Evolutionary conservation across 2,329 filamentous ascomycete genomes (phyloP).

Genomic region (Diaporthe longicolla): DNA sequence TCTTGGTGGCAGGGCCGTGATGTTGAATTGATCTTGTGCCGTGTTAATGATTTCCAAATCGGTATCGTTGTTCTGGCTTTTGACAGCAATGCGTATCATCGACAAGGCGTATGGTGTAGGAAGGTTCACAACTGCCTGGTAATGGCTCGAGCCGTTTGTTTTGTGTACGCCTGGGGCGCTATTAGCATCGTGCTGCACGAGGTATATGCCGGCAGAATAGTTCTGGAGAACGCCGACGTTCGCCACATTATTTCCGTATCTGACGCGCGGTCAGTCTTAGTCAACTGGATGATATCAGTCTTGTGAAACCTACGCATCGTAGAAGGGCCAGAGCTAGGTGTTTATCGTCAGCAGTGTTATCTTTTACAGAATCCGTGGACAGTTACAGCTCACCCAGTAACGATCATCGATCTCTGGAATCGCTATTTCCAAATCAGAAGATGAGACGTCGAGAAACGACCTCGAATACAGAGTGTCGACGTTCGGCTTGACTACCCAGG

Average conservation of each 20-base stretch:
- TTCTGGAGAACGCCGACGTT: slow-evolving; percentile 46
- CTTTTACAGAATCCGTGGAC: no score
- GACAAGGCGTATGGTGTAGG: slow-evolving; percentile 39
- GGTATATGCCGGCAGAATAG: slow-evolving; percentile 46
- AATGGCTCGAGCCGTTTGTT: slow-evolving; percentile 5
- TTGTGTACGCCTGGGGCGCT: slow-evolving; percentile 32
- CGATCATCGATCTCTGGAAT: slow-evolving; percentile 47
- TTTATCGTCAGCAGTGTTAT: not conserved
- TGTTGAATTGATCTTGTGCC: slow-evolving; percentile 12
- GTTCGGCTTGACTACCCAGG: slow-evolving; percentile 46
- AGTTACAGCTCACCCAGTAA: slow-evolving; percentile 43
- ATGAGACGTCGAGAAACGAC: slow-evolving; percentile 47
- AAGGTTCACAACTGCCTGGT: slow-evolving; percentile 34
- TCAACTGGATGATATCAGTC: not conserved
- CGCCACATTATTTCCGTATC: slow-evolving; percentile 48
- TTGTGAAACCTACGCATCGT: slow-evolving; percentile 47
- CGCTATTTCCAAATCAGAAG: slow-evolving; percentile 46
- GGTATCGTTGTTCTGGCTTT: slow-evolving; percentile 20
- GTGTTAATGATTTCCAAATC: not conserved
- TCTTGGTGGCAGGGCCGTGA: slow-evolving; percentile 10
- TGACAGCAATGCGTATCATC: slow-evolving; percentile 34
- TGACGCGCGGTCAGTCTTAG: slow-evolving; percentile 42
- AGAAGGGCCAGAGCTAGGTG: slow-evolving; percentile 46
- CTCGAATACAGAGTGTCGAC: slow-evolving; percentile 49
- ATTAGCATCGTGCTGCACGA: slow-evolving; percentile 41